Conservation (phyloP, 805 yeast species). For the Isabelozyma heimii region DNA sequence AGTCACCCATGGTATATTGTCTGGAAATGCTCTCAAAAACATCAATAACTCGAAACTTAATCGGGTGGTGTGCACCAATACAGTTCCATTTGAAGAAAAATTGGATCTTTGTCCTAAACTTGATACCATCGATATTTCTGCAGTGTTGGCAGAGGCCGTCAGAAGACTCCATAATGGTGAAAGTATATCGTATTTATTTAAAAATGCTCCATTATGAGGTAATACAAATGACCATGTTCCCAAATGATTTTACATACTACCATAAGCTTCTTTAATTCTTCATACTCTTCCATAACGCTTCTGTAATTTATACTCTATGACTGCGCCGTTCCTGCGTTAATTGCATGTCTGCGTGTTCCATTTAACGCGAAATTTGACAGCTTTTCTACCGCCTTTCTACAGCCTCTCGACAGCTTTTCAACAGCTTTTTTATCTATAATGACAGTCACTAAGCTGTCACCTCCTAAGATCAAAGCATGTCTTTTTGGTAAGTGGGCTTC, state of each 20-base stretch:
- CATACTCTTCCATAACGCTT: too few relatives aligned
- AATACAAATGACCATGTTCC: too few relatives aligned
- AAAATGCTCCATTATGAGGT: constrained; percentile 46
- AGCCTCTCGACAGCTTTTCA: too few relatives aligned
- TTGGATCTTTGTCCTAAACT: constrained; percentile 61
- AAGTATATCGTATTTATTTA: constrained; percentile 83
- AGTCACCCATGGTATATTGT: constrained; percentile 92
- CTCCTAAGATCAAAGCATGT: constrained; percentile 53
- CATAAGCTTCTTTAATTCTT: too few relatives aligned
- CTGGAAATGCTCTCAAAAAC: constrained; percentile 77
- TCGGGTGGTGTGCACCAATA: constrained; percentile 85
- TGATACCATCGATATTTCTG: constrained; percentile 79
- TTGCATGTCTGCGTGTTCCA: too few relatives aligned
- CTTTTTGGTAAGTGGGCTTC: constrained; percentile 58
- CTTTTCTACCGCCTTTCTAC: too few relatives aligned
- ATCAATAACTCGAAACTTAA: constrained; percentile 65
- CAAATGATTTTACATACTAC: too few relatives aligned
- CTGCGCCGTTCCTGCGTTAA: too few relatives aligned
- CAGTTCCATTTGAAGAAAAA: constrained; percentile 78
- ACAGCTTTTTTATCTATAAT: neutral
- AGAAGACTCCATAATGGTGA: constrained; percentile 96
- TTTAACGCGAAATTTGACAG: too few relatives aligned
- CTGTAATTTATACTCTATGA: too few relatives aligned
- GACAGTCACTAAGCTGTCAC: neutral
- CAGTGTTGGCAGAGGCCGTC: constrained; percentile 88